These are phyloP conservation scores for Ormosia semicastrata DNA, from an alignment of 306 rosid genomes.

Conservation along the genomic window DNA sequence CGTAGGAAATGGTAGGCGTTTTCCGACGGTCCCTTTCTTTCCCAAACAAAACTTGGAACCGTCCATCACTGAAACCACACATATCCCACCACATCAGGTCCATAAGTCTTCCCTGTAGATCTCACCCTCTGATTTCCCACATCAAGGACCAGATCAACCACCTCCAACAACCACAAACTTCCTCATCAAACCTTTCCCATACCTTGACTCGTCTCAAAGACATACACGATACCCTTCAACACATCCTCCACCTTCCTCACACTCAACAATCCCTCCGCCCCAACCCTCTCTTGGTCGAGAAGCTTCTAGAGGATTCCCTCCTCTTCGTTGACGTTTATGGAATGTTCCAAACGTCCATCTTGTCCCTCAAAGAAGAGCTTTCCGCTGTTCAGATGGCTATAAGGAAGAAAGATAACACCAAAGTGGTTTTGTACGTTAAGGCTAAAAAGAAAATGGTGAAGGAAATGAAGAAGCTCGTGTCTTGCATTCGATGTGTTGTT, in stretches of 20 bases:
- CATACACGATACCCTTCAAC: constrained; percentile 58
- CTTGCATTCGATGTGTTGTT: constrained; percentile 32
- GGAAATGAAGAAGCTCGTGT: constrained; percentile 56
- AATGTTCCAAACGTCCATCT: constrained; percentile 62
- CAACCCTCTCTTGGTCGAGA: constrained; percentile 50
- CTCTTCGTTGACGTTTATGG: constrained; percentile 73
- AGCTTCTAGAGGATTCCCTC: constrained; percentile 69
- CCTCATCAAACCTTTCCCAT: constrained; percentile 46
- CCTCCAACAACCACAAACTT: constrained; percentile 27
- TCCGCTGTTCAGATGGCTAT: constrained; percentile 66
- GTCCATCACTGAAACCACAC: constrained; percentile 42
- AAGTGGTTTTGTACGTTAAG: constrained; percentile 40
- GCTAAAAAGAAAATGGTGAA: constrained; percentile 46
- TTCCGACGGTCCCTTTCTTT: constrained; percentile 81
- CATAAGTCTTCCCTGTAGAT: constrained; percentile 88
- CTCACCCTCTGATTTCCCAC: constrained; percentile 78
- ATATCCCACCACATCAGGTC: constrained; percentile 77
- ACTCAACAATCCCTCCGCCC: constrained; percentile 64
- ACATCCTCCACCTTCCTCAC: constrained; percentile 77
- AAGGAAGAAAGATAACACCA: constrained; percentile 57
- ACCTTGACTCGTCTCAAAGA: constrained; percentile 55
- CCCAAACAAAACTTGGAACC: constrained; percentile 65
- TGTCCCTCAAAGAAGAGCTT: constrained; percentile 57
- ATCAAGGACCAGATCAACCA: constrained; percentile 54
- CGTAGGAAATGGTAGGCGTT: constrained; percentile 68